Percentiles rank a stretch among this genome's conserved stretches.
These are phyloP conservation scores for Fusarium sp. DNA, from an alignment of 2,329 filamentous ascomycete species.

Conservation along the genomic window DNA sequence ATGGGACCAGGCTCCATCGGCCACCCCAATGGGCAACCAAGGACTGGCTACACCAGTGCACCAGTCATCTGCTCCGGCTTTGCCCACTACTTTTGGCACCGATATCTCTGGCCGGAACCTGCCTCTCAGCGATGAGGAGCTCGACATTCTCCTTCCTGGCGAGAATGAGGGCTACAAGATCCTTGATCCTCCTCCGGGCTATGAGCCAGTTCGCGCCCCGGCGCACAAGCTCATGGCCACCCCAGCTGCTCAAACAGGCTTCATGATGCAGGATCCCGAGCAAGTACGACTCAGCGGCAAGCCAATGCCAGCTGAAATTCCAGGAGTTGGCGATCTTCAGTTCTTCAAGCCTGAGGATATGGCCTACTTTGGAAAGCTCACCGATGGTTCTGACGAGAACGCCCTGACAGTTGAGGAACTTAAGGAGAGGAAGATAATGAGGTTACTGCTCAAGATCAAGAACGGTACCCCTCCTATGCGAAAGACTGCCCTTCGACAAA, in stretches of 20 bases:
- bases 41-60: conserved; percentile 85
- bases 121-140: conserved; percentile 90
- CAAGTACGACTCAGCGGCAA: conserved; percentile 85
- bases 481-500: conserved; percentile 95
- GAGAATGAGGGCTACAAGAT: conserved; percentile 94
- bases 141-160: conserved; percentile 89
- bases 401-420: conserved; percentile 92
- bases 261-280: conserved; percentile 97
- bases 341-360: conserved; percentile 99
- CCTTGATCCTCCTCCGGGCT: conserved; percentile 89
- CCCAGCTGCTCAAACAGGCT: conserved; percentile 81
- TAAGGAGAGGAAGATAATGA: conserved; percentile 99
- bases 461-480: conserved; percentile 98
- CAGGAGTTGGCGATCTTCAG: conserved; percentile 93
- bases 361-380: conserved; percentile 97
- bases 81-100: conserved; percentile 77
- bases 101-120: conserved; percentile 85
- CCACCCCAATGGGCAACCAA: conserved; percentile 78
- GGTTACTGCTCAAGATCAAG: conserved; percentile 96
- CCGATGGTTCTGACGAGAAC: conserved; percentile 93
- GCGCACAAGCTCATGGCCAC: conserved; percentile 81
- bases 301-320: conserved; percentile 93
- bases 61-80: conserved; percentile 68
- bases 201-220: conserved; percentile 83
- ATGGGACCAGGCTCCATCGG: conserved; percentile 91